Base-by-base conservation (phyloP, 305 asterid species). In the Rubia occidens region DNA sequence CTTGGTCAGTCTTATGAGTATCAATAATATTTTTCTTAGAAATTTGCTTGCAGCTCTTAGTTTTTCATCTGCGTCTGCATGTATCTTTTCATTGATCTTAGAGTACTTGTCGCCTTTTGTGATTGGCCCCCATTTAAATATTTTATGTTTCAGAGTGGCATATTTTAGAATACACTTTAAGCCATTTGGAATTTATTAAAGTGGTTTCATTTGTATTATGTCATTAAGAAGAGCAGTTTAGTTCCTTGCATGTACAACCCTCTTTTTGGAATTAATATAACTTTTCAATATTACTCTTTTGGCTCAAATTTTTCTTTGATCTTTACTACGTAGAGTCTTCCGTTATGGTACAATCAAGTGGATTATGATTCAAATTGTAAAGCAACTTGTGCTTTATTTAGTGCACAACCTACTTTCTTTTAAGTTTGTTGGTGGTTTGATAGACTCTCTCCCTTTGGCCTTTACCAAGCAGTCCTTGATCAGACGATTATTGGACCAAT, bases 1-100 rank as follows among this genome's bases (percentile, higher is more conserved):
- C 69, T 64, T 79, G 86, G 98, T 93, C 66, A 81, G 95, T 84
- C 43, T 42, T 72, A 43, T 56, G 67, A 58, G 35, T 78, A 8
- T 62, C 62, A 18, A 59, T 49, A 63, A 76, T 54, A 14, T 24
- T 72, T 40, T 62, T 62, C 26, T 60, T 17, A 44, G 62, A 59
- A 47, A 17, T 17, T 15, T 43, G 3, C 54, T 32, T 15, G 49
- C 40, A 40, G 44, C 14, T 64, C 47, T 9, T 59, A 4, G 35
- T 3, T 47, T 45, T 2, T 11, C 11, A 7, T 67, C 13, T 47
- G 21, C 21, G 20, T 20, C 10, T 42, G 15, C 63, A 11, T 20
- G 51, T 71, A 17, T 56, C 43, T 39, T 60, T 64, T 21, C 26
- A 24, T 24, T 24, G 26, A 24, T 24, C 26, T 24, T 24, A 0